phyloP scores from a whole-genome alignment of 1,284 basidiomycete genomes.

The Sporisorium graminicola region DNA sequence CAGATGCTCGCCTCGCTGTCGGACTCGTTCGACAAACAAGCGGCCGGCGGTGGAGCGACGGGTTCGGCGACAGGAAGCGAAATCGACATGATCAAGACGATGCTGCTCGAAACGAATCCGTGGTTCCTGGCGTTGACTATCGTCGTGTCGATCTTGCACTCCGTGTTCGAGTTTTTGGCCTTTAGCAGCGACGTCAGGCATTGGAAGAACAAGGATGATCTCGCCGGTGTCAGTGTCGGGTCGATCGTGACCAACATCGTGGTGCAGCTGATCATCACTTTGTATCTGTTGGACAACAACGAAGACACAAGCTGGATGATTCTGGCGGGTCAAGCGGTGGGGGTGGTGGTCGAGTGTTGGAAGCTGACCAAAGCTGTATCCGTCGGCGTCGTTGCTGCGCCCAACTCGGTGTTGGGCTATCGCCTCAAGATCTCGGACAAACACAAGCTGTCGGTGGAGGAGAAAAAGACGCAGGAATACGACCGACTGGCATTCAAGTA shows the following conservation, averaged over 20 bases:
- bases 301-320: constrained; percentile 97
- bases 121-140: constrained; percentile 82
- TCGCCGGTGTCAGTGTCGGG: constrained; percentile 74
- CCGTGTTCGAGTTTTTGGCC: constrained; percentile 74
- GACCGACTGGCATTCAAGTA: constrained; percentile 89
- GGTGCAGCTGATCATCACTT: constrained; percentile 82
- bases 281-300: constrained; percentile 94
- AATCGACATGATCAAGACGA: constrained; percentile 70
- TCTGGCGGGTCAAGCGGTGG: constrained; percentile 80
- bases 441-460: constrained; percentile 90
- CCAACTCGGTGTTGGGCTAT: constrained; percentile 82
- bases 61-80: constrained; percentile 78
- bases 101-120: constrained; percentile 82
- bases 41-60: constrained; percentile 27
- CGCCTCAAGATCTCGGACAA: constrained; percentile 86
- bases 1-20: constrained; percentile 61
- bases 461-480: constrained; percentile 95
- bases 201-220: constrained; percentile 87
- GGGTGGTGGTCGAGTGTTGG: constrained; percentile 93
- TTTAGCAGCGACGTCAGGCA: constrained; percentile 83
- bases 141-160: constrained; percentile 86
- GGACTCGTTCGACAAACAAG: constrained; percentile 78
- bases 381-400: constrained; percentile 77
- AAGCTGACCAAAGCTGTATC: constrained; percentile 85
- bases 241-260: constrained; percentile 89